phyloP scores from a whole-genome alignment of 2,329 filamentous ascomycete species.

The Paracoccidioides lutzii region DNA sequence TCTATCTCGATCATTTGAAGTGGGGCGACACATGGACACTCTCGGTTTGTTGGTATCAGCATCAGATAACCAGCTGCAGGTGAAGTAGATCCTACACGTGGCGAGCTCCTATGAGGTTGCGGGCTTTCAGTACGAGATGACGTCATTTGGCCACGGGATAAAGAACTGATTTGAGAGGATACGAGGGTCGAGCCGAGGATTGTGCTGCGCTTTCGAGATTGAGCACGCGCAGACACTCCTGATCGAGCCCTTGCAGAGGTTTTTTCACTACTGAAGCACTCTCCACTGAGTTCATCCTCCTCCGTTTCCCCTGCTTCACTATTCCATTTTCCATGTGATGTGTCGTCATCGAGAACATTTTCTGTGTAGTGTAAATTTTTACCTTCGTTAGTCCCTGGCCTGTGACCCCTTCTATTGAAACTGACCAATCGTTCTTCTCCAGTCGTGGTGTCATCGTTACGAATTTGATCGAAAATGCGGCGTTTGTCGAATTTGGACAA shows the following conservation, averaged over 20 bases:
- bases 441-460: constrained; percentile 76
- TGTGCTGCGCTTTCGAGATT: constrained; percentile 32
- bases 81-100: constrained; percentile 25
- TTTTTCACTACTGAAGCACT: constrained; percentile 34
- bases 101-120: constrained; percentile 31
- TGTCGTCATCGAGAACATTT: constrained; percentile 63
- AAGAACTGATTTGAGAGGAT: constrained; percentile 22
- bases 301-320: constrained; percentile 57
- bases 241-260: constrained; percentile 33
- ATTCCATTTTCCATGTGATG: constrained; percentile 43
- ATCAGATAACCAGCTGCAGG: constrained; percentile 35
- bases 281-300: constrained; percentile 27
- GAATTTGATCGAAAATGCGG: constrained; percentile 80
- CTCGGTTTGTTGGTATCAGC: constrained; percentile 41
- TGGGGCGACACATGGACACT: constrained; percentile 49
- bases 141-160: constrained; percentile 24
- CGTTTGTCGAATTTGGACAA: constrained; percentile 92
- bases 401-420: constrained; percentile 56
- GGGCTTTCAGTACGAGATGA: constrained; percentile 29
- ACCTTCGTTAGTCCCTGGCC: constrained; percentile 58
- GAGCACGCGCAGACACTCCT: constrained; percentile 23
- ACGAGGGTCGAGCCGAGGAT: constrained; percentile 26
- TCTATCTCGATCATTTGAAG: constrained; percentile 87
- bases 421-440: constrained; percentile 82
- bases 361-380: constrained; percentile 89